Evolutionary conservation across 768 basidiomycete species (phyloP), one percentile per base, ranked within the genome.

Genomic region (Lactarius psammicola): DNA sequence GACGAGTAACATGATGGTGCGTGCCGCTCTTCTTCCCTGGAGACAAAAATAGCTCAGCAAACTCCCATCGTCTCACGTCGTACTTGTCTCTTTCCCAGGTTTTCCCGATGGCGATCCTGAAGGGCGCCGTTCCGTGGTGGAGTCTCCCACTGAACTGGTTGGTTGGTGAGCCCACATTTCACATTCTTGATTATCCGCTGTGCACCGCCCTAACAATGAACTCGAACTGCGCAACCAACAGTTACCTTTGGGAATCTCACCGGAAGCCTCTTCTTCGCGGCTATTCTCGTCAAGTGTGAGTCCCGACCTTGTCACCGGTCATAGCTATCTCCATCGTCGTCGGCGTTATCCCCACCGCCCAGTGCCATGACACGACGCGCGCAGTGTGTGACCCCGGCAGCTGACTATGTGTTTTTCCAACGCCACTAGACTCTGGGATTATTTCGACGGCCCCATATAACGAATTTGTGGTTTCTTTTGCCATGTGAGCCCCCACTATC

Each of bases 1-100:
- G 40, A 90, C 89, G 56, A 89, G 88, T 71, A 88, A 89, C 71
- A 85, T 91, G 83, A 83, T 91, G 87, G 88, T 88, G 59, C 57
- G 71, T n/a, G n/a, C n/a, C n/a, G n/a, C n/a, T n/a, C n/a, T n/a
- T n/a, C n/a, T n/a, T n/a, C n/a, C n/a, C n/a, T n/a, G n/a, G n/a
- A n/a, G n/a, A n/a, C n/a, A n/a, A 15, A 28, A 26, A 51, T 0
- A 6, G 26, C 49, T 51, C 49, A 17, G 49, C 13, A 26, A n/a
- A 4, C 49, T 40, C 17, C 17, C 40, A 7, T 17, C 40, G 0
- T 49, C 11, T 20, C n/a, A 46, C 42, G 20, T 42, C 20, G 18
- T 7, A 20, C 20, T 8, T 18, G 17, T 17, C 23, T 49, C 23
- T 23, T 23, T 51, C 40, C 2, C 59, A 89, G 88, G 80, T 83